These are phyloP conservation scores for Globisporangium lucens DNA, from an alignment of 352 stramenopile species.

Conservation along the genomic window DNA sequence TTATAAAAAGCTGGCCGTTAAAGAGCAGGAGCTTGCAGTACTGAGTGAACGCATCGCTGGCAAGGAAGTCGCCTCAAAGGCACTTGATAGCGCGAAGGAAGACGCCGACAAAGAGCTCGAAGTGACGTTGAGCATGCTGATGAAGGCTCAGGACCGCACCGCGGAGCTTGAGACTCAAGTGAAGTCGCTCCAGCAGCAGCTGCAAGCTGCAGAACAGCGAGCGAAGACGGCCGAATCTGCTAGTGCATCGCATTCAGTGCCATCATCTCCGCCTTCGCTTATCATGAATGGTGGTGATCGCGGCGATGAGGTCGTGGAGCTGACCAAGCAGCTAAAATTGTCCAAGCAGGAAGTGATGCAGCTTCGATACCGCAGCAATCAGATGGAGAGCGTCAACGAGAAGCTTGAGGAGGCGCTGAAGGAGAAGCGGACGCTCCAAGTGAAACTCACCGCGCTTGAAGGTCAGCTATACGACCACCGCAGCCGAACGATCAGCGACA, in stretches of 20 bases:
- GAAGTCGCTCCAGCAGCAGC: slow-evolving; percentile 42
- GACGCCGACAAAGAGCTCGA: slow-evolving; percentile 26
- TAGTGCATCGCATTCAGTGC: neutral
- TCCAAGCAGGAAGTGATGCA: slow-evolving; percentile 82
- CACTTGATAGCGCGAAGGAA: slow-evolving; percentile 16
- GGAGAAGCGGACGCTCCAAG: slow-evolving; percentile 73
- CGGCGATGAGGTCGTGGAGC: slow-evolving; percentile 47
- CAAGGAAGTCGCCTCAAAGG: slow-evolving; percentile 6
- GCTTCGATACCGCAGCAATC: slow-evolving; percentile 79
- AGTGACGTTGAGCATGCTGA: slow-evolving; percentile 17
- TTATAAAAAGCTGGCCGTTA: slow-evolving; percentile 14
- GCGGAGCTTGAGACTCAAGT: slow-evolving; percentile 26
- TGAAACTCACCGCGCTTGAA: slow-evolving; percentile 77
- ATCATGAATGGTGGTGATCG: slow-evolving; percentile 20
- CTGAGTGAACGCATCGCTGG: slow-evolving; percentile 22
- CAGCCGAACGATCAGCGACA: slow-evolving; percentile 58
- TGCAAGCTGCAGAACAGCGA: slow-evolving; percentile 27
- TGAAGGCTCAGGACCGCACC: slow-evolving; percentile 28
- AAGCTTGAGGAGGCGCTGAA: slow-evolving; percentile 69
- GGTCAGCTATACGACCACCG: slow-evolving; percentile 78
- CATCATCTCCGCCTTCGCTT: slow-evolving; percentile 15
- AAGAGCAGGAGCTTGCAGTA: slow-evolving; percentile 28
- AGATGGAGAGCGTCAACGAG: slow-evolving; percentile 66
- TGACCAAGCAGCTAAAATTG: slow-evolving; percentile 75
- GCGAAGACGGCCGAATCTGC: slow-evolving; percentile 7